These are phyloP conservation scores for Syncephalastrum contaminatum DNA, from an alignment of 371 early-diverging fungal genomes.

Conservation along the genomic window DNA sequence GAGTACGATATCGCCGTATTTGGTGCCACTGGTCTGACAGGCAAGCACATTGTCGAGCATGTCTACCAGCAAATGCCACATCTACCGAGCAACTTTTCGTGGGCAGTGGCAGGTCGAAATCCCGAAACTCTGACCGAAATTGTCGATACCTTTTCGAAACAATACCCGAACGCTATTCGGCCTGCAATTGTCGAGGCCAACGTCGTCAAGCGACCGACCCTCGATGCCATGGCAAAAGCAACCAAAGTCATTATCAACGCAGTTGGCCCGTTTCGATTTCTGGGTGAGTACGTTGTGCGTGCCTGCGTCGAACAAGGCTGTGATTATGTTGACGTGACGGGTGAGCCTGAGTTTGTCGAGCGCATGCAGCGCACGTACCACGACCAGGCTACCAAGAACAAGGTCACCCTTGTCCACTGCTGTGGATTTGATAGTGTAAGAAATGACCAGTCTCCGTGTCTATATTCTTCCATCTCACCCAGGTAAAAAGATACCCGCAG, in stretches of 20 bases:
- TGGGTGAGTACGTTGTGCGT: slow-evolving; percentile 81
- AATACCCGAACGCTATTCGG: slow-evolving; percentile 21
- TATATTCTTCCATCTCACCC: too few relatives aligned
- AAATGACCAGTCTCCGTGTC: too few relatives aligned
- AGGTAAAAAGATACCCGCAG: slow-evolving; percentile 63
- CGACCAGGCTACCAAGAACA: slow-evolving; percentile 64
- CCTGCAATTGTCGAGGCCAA: slow-evolving; percentile 65
- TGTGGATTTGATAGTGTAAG: slow-evolving; percentile 91
- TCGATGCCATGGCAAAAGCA: slow-evolving; percentile 55
- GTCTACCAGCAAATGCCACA: slow-evolving; percentile 39
- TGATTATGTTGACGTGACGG: slow-evolving; percentile 88
- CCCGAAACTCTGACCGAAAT: slow-evolving; percentile 44
- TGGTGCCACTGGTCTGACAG: slow-evolving; percentile 90
- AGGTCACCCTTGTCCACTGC: slow-evolving; percentile 73
- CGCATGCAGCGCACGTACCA: slow-evolving; percentile 71
- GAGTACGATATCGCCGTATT: slow-evolving; percentile 67
- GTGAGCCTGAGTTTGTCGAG: slow-evolving; percentile 78
- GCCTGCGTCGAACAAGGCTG: slow-evolving; percentile 78
- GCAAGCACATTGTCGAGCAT: slow-evolving; percentile 71
- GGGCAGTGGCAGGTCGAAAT: slow-evolving; percentile 75
- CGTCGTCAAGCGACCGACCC: slow-evolving; percentile 47
- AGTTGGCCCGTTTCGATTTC: slow-evolving; percentile 83
- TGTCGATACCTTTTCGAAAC: slow-evolving; percentile 12
- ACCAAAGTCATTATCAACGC: slow-evolving; percentile 76
- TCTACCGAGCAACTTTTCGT: slow-evolving; percentile 27